phyloP scores from a whole-genome alignment of 108 stramenopile genomes.

The Conticribra guillardii region DNA sequence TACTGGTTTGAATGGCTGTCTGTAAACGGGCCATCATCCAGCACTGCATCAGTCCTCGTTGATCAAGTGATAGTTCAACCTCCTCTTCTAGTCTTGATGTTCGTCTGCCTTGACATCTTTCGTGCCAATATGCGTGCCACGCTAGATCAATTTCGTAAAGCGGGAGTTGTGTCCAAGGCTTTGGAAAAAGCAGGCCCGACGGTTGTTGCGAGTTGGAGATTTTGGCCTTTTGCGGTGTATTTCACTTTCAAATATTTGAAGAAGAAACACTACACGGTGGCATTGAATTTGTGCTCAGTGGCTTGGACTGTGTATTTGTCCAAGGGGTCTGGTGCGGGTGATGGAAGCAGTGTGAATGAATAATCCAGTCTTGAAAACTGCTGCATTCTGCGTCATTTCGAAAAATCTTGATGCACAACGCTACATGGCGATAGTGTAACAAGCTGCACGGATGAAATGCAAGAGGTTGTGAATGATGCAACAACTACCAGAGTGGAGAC shows the following conservation, averaged over 20 bases:
- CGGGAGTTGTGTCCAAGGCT: constrained; percentile 27
- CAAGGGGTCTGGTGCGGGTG: constrained; percentile 3
- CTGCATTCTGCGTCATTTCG: too few relatives aligned
- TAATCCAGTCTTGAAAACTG: too few relatives aligned
- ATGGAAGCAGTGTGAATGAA: constrained; percentile 1
- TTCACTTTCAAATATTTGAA: constrained; percentile 53
- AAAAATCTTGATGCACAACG: too few relatives aligned
- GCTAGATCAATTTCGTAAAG: constrained; percentile 40
- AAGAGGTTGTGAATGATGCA: too few relatives aligned
- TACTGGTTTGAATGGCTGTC: constrained; percentile 52
- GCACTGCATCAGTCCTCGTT: constrained; percentile 40
- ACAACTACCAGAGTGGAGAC: too few relatives aligned
- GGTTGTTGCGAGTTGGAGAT: constrained; percentile 46
- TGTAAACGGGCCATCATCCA: constrained; percentile 44
- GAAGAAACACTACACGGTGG: constrained; percentile 53
- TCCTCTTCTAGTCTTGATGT: constrained; percentile 45
- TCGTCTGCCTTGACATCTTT: constrained; percentile 38
- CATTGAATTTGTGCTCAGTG: constrained; percentile 48
- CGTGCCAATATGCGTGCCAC: constrained; percentile 43
- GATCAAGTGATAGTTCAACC: constrained; percentile 49
- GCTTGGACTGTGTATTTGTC: constrained; percentile 47
- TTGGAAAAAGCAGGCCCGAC: constrained; percentile 33
- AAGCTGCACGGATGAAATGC: too few relatives aligned
- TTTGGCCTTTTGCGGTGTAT: constrained; percentile 54
- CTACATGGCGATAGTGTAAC: too few relatives aligned